Evolutionary conservation across 1,284 basidiomycete genomes (phyloP).

Genomic region (Ustilago loliicola): DNA sequence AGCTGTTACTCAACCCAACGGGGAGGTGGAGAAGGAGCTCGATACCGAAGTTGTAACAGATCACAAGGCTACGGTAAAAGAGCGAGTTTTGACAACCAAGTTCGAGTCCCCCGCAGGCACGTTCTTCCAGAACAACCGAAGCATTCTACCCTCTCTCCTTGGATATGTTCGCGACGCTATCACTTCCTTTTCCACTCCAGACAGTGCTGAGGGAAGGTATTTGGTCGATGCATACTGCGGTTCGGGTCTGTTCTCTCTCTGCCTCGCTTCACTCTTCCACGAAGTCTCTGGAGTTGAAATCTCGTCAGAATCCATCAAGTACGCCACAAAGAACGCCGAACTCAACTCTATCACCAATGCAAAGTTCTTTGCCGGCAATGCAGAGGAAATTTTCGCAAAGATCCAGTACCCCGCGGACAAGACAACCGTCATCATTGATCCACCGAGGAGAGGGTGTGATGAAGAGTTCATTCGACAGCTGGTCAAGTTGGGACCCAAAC

Average conservation of each 20-base stretch:
- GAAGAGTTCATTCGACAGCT: constrained; percentile 68
- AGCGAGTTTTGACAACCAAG: constrained; percentile 82
- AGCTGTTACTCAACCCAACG: constrained; percentile 20
- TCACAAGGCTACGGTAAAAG: constrained; percentile 84
- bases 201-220: constrained; percentile 31
- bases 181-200: constrained; percentile 10
- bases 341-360: constrained; percentile 76
- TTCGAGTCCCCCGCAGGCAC: constrained; percentile 86
- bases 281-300: constrained; percentile 90
- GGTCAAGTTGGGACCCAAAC: constrained; percentile 57
- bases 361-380: constrained; percentile 74
- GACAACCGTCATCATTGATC: constrained; percentile 75
- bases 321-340: constrained; percentile 83
- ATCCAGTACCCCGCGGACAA: constrained; percentile 77
- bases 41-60: constrained; percentile 76
- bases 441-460: constrained; percentile 57
- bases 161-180: constrained; percentile 77
- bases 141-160: constrained; percentile 85
- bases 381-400: constrained; percentile 74
- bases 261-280: constrained; percentile 82
- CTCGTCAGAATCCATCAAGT: constrained; percentile 80
- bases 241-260: constrained; percentile 90
- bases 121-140: constrained; percentile 99
- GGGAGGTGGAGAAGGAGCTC: constrained; percentile 30
- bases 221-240: constrained; percentile 72